Evolutionary conservation across 1,139 yeast species (phyloP), one percentile per base, ranked within the genome.

Genomic region (Zhuliangozyma parablackwelliae): DNA sequence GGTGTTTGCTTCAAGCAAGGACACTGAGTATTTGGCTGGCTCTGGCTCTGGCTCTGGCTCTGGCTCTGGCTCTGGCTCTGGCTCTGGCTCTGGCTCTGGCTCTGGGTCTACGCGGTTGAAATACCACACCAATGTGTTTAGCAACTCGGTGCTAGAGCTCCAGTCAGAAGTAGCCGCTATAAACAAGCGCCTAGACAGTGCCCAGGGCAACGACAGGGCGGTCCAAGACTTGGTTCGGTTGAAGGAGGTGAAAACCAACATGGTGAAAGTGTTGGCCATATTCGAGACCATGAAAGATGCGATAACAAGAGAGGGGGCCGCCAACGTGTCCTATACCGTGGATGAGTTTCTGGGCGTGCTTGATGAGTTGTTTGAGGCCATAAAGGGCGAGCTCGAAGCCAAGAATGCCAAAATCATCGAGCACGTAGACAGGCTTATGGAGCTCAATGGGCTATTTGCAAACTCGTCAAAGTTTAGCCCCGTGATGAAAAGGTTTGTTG

Each of bases 111-210:
- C 83, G 8, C 65, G 86, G 44, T 56, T 83, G 35, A 82, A 81
- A 47, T 82, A 82, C 53, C 81, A 80, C 50, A 59, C 80, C 29
- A 81, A 78, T 36, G 72, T 81, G 2, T 57, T 82, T 30, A 70
- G 75, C 28, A 74, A 78, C 38, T 74, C 87, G 1, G 73, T 81
- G 23, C 62, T 72, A 28, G 65, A 83, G 1, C 54, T 82, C 25
- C 71, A 77, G 37, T 59, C 67, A 5, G 85, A 80, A 38, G 56
- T 81, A 21, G 53, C 56, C 7, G 40, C 47, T 12, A 51, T 52
- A 23, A 53, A 54, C 31, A 47, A 49, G 36, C 41, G 43, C 16
- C 56, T 65, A 20, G 63, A 62, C 28, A 34, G 34, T 11, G 32
- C 29, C 12, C 45, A 49, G 26, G 31, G 30, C 7, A 28, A 47